A percentile compares a stretch with the other conserved stretches of the same genome.
Conservation (phyloP, 306 rosid genomes). For the Pachyrhizus erosus region DNA sequence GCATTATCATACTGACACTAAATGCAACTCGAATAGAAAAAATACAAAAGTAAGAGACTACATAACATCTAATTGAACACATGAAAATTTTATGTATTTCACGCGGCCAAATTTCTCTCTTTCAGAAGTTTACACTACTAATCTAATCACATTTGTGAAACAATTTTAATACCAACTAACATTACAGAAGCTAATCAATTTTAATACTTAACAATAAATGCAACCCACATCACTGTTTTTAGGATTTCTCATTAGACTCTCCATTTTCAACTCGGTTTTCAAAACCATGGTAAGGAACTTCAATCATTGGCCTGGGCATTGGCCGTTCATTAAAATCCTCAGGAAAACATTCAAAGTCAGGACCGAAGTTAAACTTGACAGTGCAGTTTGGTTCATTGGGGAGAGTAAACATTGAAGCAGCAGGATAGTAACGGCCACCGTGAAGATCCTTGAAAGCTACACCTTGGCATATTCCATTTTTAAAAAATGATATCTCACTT, state of each 20-base stretch:
- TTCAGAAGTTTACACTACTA: constrained; percentile 49
- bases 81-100: constrained; percentile 36
- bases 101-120: constrained; percentile 43
- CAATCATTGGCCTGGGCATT: constrained; percentile 79
- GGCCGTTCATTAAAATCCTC: constrained; percentile 70
- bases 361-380: constrained; percentile 96
- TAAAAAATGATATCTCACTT: constrained; percentile 90
- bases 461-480: constrained; percentile 91
- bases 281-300: constrained; percentile 85
- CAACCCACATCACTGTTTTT: constrained; percentile 30
- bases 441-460: constrained; percentile 83
- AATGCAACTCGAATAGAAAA: not conserved
- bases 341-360: constrained; percentile 78
- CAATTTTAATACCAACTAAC: constrained; percentile 42
- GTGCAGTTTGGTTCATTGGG: constrained; percentile 91
- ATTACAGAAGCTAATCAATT: constrained; percentile 40
- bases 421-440: constrained; percentile 96
- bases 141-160: constrained; percentile 45
- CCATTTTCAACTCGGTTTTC: constrained; percentile 75
- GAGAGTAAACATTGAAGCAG: constrained; percentile 94
- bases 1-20: not conserved
- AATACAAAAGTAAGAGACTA: constrained; percentile 25
- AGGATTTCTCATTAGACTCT: constrained; percentile 64
- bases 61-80: constrained; percentile 32
- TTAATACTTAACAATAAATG: constrained; percentile 12